Evolutionary conservation across 352 stramenopile genomes (phyloP).

Genomic region (Blastocystis hominis): DNA sequence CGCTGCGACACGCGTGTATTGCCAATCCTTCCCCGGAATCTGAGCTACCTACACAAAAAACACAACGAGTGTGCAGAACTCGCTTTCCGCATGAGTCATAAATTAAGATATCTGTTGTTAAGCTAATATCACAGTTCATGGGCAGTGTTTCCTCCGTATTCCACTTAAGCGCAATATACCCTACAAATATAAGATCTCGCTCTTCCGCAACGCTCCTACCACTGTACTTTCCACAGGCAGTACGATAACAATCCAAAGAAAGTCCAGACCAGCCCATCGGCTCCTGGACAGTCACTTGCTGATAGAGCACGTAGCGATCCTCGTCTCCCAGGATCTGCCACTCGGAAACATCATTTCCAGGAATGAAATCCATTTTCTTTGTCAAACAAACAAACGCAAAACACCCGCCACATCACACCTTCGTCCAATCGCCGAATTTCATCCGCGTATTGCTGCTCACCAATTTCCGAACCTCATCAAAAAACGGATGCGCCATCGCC

Average conservation of each 20-base stretch:
- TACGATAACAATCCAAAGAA: slow-evolving; percentile 28
- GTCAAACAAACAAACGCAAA: neutral
- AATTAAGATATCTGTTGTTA: slow-evolving; percentile 52
- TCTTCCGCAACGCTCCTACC: neutral
- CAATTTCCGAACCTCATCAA: slow-evolving; percentile 77
- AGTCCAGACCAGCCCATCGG: slow-evolving; percentile 55
- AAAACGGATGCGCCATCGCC: slow-evolving; percentile 93
- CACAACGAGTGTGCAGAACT: neutral
- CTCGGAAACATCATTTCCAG: slow-evolving; percentile 54
- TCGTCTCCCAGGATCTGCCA: slow-evolving; percentile 52
- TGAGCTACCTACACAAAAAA: slow-evolving; percentile 29
- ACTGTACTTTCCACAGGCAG: slow-evolving; percentile 45
- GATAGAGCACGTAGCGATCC: slow-evolving; percentile 47
- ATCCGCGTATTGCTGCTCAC: slow-evolving; percentile 49
- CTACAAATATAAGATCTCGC: neutral
- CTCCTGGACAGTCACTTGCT: slow-evolving; percentile 53
- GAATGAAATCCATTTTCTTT: slow-evolving; percentile 57
- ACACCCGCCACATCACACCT: neutral
- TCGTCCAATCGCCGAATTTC: slow-evolving; percentile 8
- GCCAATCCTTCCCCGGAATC: slow-evolving; percentile 49
- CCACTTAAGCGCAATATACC: slow-evolving; percentile 43
- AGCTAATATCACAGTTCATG: slow-evolving; percentile 23
- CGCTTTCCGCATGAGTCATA: slow-evolving; percentile 53
- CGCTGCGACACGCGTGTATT: slow-evolving; percentile 13
- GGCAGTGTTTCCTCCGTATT: slow-evolving; percentile 46